Percentiles rank a stretch among this genome's conserved stretches.
phyloP scores from a whole-genome alignment of 1,284 basidiomycete species.

The Cryptococcus floricola region DNA sequence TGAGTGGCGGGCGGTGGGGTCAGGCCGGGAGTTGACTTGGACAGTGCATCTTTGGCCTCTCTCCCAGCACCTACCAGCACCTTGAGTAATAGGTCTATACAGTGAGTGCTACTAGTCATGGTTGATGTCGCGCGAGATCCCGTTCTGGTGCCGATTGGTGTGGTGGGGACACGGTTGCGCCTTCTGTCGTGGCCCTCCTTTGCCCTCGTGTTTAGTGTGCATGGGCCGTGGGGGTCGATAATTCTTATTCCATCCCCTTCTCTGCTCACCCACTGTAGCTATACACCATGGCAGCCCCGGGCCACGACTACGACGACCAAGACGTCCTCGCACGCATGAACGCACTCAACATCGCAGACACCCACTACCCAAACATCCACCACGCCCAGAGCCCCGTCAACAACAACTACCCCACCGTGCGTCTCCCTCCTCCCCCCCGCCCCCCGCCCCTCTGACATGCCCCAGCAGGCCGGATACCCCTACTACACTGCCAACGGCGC shows the following conservation, averaged over 20 bases:
- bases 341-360: conserved; percentile 4
- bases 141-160: no score
- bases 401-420: conserved; percentile 4
- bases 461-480: conserved; percentile 3
- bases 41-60: no score
- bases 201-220: not conserved
- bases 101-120: no score
- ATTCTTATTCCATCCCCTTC: no score
- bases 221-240: no score
- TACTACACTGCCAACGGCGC: conserved; percentile 8
- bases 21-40: not conserved
- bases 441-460: conserved; percentile 4
- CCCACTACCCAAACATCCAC: conserved; percentile 7
- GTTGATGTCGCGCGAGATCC: no score
- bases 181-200: not conserved
- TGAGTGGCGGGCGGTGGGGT: not conserved
- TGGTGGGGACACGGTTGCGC: no score
- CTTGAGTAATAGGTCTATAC: no score
- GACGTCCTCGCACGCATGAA: conserved; percentile 13
- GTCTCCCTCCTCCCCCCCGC: conserved; percentile 1
- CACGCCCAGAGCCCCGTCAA: conserved; percentile 7
- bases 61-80: no score
- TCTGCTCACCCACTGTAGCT: conserved; percentile 3
- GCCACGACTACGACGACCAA: conserved; percentile 4
- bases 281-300: conserved; percentile 4